Conservation (phyloP, 768 basidiomycete species). For the Scleroderma citrinum region DNA sequence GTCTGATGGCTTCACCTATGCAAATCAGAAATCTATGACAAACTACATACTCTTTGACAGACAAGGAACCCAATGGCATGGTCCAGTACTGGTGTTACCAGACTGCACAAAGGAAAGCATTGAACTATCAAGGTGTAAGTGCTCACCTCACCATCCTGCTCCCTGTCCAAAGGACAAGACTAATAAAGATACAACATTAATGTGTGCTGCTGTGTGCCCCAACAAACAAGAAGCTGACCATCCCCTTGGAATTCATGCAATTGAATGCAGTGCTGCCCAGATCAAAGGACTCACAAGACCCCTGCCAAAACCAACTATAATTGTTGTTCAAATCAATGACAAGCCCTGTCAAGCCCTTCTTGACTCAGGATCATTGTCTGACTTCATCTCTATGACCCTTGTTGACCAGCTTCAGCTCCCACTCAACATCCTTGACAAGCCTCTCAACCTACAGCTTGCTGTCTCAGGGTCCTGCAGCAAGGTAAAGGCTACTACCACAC, state of each 20-base stretch:
- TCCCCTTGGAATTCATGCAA: no score
- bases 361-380: conserved; percentile 25
- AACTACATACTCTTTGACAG: background rate
- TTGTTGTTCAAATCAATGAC: conserved; percentile 14
- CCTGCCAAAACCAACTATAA: conserved; percentile 11
- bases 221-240: no score
- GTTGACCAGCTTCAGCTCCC: conserved; percentile 24
- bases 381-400: conserved; percentile 26
- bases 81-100: background rate
- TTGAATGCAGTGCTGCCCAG: background rate
- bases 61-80: background rate
- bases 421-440: conserved; percentile 13
- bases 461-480: conserved; percentile 25
- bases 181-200: no score
- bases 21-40: background rate
- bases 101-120: no score
- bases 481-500: conserved; percentile 15
- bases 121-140: no score
- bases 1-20: background rate
- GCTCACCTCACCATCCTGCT: no score
- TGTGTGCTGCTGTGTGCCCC: no score
- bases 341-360: conserved; percentile 15
- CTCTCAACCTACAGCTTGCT: conserved; percentile 27
- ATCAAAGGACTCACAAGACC: background rate
- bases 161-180: no score